Conservation (phyloP, 176 grass and related monocot species). For the Tuctoria greenei region DNA sequence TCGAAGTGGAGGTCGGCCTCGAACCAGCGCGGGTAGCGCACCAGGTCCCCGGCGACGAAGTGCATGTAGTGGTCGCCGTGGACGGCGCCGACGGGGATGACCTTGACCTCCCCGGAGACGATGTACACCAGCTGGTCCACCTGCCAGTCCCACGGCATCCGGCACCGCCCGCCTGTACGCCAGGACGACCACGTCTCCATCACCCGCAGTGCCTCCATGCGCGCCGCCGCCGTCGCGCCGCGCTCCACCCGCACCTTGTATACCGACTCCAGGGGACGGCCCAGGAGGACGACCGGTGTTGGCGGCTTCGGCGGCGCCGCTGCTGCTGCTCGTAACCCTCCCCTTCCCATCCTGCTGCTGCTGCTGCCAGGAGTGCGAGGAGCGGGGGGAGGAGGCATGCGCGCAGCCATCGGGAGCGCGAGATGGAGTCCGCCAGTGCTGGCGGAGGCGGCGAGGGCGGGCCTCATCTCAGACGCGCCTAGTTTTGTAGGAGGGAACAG, state of each 20-base stretch:
- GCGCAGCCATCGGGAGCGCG: conserved; percentile 18
- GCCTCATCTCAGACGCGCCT: conserved; percentile 9
- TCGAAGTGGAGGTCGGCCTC: conserved; percentile 95
- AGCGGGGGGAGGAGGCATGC: background rate
- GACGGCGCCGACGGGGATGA: conserved; percentile 69
- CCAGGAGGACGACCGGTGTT: conserved; percentile 6
- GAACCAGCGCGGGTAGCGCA: conserved; percentile 85
- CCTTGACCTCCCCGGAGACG: conserved; percentile 81
- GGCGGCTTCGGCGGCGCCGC: background rate
- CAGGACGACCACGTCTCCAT: conserved; percentile 72
- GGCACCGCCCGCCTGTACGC: conserved; percentile 75
- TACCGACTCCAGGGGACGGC: conserved; percentile 58
- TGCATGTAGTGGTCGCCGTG: conserved; percentile 79
- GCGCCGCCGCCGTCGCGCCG: conserved; percentile 52
- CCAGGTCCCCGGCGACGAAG: conserved; percentile 87
- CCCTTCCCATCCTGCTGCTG: background rate
- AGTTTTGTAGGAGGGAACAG: background rate
- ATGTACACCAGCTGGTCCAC: conserved; percentile 92
- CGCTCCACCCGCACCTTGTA: conserved; percentile 92
- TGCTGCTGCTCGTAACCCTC: background rate
- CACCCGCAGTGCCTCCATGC: conserved; percentile 55
- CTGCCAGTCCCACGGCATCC: conserved; percentile 89
- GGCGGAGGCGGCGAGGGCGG: background rate
- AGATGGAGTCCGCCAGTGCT: conserved; percentile 23
- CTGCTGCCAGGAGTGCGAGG: background rate